Base-by-base conservation (phyloP, 2,329 filamentous ascomycete species). In the Fonsecaea pedrosoi region DNA sequence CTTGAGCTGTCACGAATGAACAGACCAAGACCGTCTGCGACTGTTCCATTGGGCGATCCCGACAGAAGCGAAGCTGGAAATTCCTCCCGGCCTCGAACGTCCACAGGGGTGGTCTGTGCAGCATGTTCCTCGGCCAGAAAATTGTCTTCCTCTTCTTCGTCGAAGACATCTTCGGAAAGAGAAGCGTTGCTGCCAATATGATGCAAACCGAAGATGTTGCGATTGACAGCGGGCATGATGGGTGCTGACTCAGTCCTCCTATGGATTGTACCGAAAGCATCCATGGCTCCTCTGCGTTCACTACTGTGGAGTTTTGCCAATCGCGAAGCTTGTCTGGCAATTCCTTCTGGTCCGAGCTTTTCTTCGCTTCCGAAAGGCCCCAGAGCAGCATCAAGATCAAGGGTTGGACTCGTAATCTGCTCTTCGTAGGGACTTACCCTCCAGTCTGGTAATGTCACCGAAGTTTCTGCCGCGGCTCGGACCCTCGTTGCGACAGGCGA, bases 351-450 rank as follows among this genome's bases (percentile, higher is more conserved):
- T n/a, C 76, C 75, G 30, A 70, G 59, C 73, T 79, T 79, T 60
- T 80, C 80, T 7, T 81, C 80, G 0, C 93, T 96, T 74, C 96
- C 95, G 78, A 97, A 96, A 0, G 94, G 93, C 1, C 93, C 94
- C 1, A 98, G 84, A 32, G 94, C 95, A 18, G 94, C 94, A 79
- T 99, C 95, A 50, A 99, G 82, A 77, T 99, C 95, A 70, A 99
- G 96, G 77, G 97, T 90, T 7, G 91, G 89, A 74, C 89, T 92
- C 60, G 89, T 85, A 2, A 86, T 77, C 66, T 96, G 92, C 55
- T 89, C 87, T 8, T 87, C 83, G 2, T 74, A 69, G 5, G 34
- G 53, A 57, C 5, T n/a, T n/a, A 61, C 7, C 9, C 50, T 50
- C 18, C 50, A 57, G 10, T 60, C 25, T 15, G 64, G 48, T n/a